phyloP scores from a whole-genome alignment of 2,329 filamentous ascomycete species.

The Metarhizium guizhouense region DNA sequence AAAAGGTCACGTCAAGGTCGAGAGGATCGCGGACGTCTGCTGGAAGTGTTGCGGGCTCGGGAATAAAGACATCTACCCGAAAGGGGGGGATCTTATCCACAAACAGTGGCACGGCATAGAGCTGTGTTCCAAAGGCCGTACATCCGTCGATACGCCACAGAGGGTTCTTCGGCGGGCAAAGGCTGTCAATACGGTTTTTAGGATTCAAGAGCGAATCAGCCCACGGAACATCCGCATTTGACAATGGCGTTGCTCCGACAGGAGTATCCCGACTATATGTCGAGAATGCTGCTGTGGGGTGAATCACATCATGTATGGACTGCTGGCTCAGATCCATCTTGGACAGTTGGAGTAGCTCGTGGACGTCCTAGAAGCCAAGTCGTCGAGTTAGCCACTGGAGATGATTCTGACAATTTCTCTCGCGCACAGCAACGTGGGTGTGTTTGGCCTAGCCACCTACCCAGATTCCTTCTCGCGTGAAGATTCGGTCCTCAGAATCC shows the following conservation, averaged over 20 bases:
- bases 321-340: constrained; percentile 45
- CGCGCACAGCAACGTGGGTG: neutral
- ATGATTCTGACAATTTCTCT: neutral
- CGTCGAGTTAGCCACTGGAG: neutral
- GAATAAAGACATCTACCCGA: constrained; percentile 50
- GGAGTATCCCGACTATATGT: neutral
- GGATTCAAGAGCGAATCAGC: constrained; percentile 44
- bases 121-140: constrained; percentile 47
- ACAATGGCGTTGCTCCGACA: constrained; percentile 2
- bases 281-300: constrained; percentile 47
- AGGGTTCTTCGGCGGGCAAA: constrained; percentile 32
- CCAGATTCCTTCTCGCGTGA: neutral
- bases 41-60: constrained; percentile 35
- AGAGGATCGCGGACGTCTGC: constrained; percentile 35
- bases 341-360: neutral
- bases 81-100: constrained; percentile 35
- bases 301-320: constrained; percentile 46
- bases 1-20: constrained; percentile 41
- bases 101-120: constrained; percentile 47
- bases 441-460: neutral
- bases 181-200: constrained; percentile 51
- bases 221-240: constrained; percentile 26
- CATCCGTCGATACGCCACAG: constrained; percentile 53
- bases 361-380: neutral
- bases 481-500: neutral